Conservation (phyloP, 306 rosid genomes). For the Bauhinia variegata region DNA sequence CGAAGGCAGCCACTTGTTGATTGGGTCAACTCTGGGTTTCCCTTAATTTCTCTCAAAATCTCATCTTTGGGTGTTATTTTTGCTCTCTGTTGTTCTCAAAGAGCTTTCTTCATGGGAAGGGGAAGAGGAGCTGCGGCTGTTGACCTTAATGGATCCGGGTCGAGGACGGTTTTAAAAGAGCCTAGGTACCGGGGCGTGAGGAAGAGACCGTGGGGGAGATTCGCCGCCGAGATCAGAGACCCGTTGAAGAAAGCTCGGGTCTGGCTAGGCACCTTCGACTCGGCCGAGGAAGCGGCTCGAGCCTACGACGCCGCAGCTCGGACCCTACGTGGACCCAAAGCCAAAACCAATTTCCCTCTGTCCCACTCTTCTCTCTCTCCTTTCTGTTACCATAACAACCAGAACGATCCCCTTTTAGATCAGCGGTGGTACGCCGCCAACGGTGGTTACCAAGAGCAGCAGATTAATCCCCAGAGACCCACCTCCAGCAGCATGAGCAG, state of each 20-base stretch:
- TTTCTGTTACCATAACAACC: conserved; percentile 38
- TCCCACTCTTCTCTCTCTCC: conserved; percentile 38
- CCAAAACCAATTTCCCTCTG: conserved; percentile 71
- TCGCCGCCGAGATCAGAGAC: conserved; percentile 94
- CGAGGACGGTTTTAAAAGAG: conserved; percentile 47
- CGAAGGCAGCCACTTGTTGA: background rate
- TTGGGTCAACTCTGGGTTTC: conserved; percentile 1
- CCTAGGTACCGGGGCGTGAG: conserved; percentile 74
- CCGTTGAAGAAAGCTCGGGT: conserved; percentile 80
- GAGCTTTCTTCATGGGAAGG: conserved; percentile 49
- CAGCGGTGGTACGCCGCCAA: conserved; percentile 43
- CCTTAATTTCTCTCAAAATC: background rate
- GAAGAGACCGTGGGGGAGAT: conserved; percentile 87
- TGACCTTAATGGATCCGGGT: conserved; percentile 43
- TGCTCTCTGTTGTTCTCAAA: background rate
- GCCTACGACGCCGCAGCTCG: conserved; percentile 82
- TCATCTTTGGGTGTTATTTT: background rate
- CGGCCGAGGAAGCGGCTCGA: conserved; percentile 81
- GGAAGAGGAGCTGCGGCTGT: conserved; percentile 52
- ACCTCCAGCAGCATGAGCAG: conserved; percentile 83
- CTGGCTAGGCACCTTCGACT: conserved; percentile 87
- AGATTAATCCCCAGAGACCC: conserved; percentile 59
- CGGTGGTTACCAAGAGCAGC: conserved; percentile 46
- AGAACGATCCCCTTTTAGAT: conserved; percentile 49
- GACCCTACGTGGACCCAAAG: conserved; percentile 76